Evolutionary conservation across 495 filamentous ascomycete genomes (phyloP).

Genomic region (Tuber umbilicatum): DNA sequence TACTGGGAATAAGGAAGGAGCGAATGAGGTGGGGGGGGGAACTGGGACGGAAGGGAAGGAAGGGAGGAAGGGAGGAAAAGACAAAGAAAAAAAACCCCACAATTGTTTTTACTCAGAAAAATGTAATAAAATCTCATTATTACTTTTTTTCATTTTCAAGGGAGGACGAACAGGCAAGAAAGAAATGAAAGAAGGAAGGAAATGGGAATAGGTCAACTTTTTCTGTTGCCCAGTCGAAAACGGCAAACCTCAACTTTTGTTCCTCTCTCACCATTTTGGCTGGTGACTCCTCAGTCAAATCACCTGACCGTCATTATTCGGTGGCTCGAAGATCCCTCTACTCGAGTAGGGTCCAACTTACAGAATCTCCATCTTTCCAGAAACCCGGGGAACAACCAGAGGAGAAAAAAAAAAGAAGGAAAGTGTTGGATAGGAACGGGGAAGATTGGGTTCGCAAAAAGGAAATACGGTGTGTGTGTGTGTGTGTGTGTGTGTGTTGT

Average conservation of each 20-base stretch:
- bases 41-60: not conserved
- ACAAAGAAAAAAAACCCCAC: not conserved
- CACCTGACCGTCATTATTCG: not conserved
- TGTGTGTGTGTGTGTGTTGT: conserved; percentile 2
- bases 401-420: not conserved
- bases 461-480: not conserved
- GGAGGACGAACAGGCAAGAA: not conserved
- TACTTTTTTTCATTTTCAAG: not conserved
- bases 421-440: not conserved
- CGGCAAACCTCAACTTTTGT: not conserved
- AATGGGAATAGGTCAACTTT: not conserved
- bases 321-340: not conserved
- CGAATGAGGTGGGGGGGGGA: not conserved
- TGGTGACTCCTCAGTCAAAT: not conserved
- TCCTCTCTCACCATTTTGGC: not conserved
- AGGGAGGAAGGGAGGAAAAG: not conserved
- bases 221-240: not conserved
- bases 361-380: not conserved
- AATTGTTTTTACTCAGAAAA: not conserved
- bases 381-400: not conserved
- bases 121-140: not conserved
- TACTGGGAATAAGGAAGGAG: not conserved
- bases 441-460: not conserved
- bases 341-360: not conserved
- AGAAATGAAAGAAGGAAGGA: not conserved